Percentiles rank a stretch among this genome's conserved stretches.
Conservation (phyloP, 1,284 basidiomycete species). For the Singerocomus rubriflavus region DNA sequence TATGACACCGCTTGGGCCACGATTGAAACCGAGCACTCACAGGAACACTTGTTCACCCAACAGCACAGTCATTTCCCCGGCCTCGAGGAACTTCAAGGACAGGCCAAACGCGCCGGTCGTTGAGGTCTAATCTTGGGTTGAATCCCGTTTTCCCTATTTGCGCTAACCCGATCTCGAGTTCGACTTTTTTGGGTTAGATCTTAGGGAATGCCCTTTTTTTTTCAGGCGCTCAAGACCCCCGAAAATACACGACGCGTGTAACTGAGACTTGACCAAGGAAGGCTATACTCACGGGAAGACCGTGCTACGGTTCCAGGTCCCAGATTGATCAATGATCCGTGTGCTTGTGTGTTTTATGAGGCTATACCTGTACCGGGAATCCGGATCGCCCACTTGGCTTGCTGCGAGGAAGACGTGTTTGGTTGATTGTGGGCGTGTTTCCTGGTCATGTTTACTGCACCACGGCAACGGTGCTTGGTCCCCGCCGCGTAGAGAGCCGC, state of each 20-base stretch:
- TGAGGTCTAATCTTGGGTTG: conserved; percentile 25
- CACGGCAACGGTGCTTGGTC: conserved; percentile 11
- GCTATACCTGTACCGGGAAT: conserved; percentile 20
- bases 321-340: conserved; percentile 10
- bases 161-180: conserved; percentile 20
- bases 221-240: conserved; percentile 28
- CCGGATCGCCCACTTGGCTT: conserved; percentile 7
- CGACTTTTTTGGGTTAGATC: conserved; percentile 27
- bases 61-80: conserved; percentile 19
- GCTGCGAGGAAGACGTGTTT: conserved; percentile 16
- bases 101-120: conserved; percentile 12
- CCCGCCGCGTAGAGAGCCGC: conserved; percentile 12
- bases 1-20: conserved; percentile 31
- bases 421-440: conserved; percentile 11
- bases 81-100: conserved; percentile 30
- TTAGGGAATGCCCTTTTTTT: conserved; percentile 24
- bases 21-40: conserved; percentile 31
- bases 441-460: conserved; percentile 11
- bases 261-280: conserved; percentile 29
- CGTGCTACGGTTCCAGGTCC: conserved; percentile 11
- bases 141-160: conserved; percentile 24
- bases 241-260: conserved; percentile 27
- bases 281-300: conserved; percentile 32
- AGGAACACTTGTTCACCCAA: conserved; percentile 19
- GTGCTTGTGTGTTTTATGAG: conserved; percentile 25